Base-by-base conservation (phyloP, 371 early-diverging fungal species). In the Mortierella sp. region DNA sequence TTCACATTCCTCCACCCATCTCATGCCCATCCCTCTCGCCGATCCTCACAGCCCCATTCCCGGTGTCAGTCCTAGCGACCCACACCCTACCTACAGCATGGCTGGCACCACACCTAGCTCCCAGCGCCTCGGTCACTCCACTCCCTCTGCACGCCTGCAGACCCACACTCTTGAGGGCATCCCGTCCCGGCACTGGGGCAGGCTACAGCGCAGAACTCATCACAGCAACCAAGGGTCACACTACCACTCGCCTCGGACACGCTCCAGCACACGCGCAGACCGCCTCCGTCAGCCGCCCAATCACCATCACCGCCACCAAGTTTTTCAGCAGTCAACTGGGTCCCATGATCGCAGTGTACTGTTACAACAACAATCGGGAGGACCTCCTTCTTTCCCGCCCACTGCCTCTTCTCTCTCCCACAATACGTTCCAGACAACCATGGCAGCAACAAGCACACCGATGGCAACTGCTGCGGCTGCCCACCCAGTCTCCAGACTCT, bases 151-250 rank as follows among this genome's bases (percentile, higher is more conserved):
- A 5, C 21, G 41, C 19, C n/a, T 25, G 48, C 52, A 39, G 13
- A 21, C 48, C 25, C 61, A 53, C 29, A 27, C 49, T 10, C 59
- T 54, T 22, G 64, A 50, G 37, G 22, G 56, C 27, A 46, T 16
- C 44, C 8, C 54, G 17, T 10, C 46, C 16, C 34, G 67, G 6
- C 59, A 68, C 1, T 63, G 67, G 67, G 55, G 52, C 39, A 50
- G 74, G 21, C 49, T 74, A 40, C 74, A 60, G 39, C 68, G 74
- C 17, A 54, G 74, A 6, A 67, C 74, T 17, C 64, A 64, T 16
- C 40, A 63, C 25, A 58, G 21, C 37, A 37, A 27, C 49, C 22
- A 25, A 4, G 25, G 27, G 2, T 10, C 46, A 21, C 46, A 64
- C 24, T 44, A 55, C 19, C 60, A 63, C 59, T 73, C 74, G 31